A percentile compares a stretch with the other conserved stretches of the same genome.
Conservation (phyloP, 768 basidiomycete species). For the Tylopilus plumbeoviolaceoides region DNA sequence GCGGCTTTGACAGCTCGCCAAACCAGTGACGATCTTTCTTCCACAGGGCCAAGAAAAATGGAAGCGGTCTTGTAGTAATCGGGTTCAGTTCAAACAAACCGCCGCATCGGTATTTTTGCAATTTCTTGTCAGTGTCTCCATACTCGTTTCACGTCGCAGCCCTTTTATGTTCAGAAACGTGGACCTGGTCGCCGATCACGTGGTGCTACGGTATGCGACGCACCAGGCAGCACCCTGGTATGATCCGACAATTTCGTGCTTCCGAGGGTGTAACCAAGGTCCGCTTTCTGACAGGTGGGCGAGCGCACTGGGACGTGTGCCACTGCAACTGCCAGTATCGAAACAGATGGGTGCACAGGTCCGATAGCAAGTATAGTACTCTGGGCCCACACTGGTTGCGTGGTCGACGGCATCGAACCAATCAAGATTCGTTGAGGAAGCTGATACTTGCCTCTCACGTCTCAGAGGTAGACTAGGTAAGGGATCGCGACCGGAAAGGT, state of each 20-base stretch:
- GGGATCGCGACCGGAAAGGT: conserved; percentile 10
- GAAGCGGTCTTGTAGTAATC: conserved; percentile 17
- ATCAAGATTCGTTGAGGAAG: conserved; percentile 1
- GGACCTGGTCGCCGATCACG: conserved; percentile 27
- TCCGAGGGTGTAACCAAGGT: conserved; percentile 7
- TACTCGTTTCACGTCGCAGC: conserved; percentile 23
- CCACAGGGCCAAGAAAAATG: conserved; percentile 20
- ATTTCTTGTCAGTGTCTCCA: conserved; percentile 21
- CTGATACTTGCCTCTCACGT: conserved; percentile 13
- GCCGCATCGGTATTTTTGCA: conserved; percentile 10
- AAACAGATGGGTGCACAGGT: not conserved
- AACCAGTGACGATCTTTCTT: conserved; percentile 17
- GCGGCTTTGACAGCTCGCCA: conserved; percentile 11
- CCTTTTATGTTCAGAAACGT: conserved; percentile 12
- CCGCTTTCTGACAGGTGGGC: conserved; percentile 15
- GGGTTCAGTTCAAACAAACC: conserved; percentile 2
- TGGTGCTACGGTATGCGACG: conserved; percentile 9
- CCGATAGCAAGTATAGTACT: conserved; percentile 18
- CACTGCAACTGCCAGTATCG: conserved; percentile 7
- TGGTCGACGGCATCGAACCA: conserved; percentile 12
- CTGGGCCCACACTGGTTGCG: not conserved
- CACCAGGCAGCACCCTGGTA: not conserved
- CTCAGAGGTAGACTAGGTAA: not conserved
- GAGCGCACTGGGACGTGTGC: conserved; percentile 4
- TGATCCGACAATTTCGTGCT: not conserved